Base-by-base conservation (phyloP, 345 rosid species). In the Populus davidiana region DNA sequence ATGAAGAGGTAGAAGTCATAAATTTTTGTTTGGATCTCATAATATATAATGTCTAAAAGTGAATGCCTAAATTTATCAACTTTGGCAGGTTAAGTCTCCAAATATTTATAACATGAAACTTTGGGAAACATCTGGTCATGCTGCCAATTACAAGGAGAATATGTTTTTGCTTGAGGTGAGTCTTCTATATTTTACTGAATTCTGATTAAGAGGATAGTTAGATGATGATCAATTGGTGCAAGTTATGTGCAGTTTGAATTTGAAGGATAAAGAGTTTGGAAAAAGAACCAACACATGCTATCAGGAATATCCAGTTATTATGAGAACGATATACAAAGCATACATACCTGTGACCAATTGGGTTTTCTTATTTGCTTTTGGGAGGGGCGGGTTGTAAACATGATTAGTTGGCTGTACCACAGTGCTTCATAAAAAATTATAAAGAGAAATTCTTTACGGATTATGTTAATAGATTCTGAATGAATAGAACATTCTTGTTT, bases 101-200 rank as follows among this genome's bases (percentile, higher is more conserved):
- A 94, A 96, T 86, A 92, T 96, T 86, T 96, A 86, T 81, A 94
- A 94, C 82, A 96, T 96, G 94, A 89, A 86, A 86, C 93, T 96
- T 67, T 94, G 99, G 99, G 96, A 91, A 81, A 96, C 89, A 75
- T 96, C 98, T 38, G 95, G 98, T 76, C 97, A 96, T 86, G 98
- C 94, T 79, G 97, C 89, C 67, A 96, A 94, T 79, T 96, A 94
- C 87, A 96, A 90, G 85, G 97, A 96, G 75, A 94, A 96, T 82
- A 94, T 96, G 98, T 94, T 96, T 84, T 83, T 92, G 27, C 88
- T 94, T 84, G 97, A 96, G 90, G 98, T 91, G 82, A 87, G 89
- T 73, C 39, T 47, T 31, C 20, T 33, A n/a, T 36, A 2, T 23
- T 39, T 71, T 17, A 21, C 27, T 27, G 62, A 71, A 20, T 20